A percentile compares a stretch with the other conserved stretches of the same genome.
Conservation (phyloP, 1,284 basidiomycete genomes). For the Cryptococcus neoformans region DNA sequence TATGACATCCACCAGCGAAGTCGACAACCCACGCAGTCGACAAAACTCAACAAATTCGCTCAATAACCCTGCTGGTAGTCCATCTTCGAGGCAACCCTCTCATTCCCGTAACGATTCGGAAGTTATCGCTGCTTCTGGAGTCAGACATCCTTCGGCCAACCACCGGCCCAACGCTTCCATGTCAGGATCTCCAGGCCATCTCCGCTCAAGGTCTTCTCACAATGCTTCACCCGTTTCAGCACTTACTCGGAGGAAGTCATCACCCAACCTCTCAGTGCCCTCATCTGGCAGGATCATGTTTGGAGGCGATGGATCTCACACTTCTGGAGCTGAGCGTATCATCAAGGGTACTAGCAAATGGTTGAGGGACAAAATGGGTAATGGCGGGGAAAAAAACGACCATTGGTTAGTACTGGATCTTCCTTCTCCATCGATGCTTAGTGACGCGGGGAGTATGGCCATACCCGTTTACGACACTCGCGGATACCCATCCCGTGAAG, state of each 20-base stretch:
- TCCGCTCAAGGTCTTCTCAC: background rate
- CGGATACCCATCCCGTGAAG: background rate
- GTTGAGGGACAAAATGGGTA: background rate
- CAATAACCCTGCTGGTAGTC: background rate
- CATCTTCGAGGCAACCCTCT: background rate
- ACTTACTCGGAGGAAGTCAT: background rate
- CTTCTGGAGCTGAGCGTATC: slow-evolving; percentile 1
- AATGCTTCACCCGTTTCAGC: background rate
- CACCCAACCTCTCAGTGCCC: background rate
- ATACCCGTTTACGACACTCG: background rate
- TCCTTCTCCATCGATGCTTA: background rate
- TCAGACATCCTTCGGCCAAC: background rate
- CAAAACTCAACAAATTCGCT: background rate
- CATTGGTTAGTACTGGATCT: background rate
- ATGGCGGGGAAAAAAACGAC: background rate
- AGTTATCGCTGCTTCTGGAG: background rate
- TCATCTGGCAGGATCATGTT: background rate
- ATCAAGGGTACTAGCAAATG: slow-evolving; percentile 1
- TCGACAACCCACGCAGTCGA: background rate
- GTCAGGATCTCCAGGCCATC: background rate
- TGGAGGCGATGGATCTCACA: background rate
- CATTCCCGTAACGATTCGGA: background rate
- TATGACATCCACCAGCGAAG: background rate
- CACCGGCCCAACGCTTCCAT: background rate
- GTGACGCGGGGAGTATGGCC: background rate